A percentile compares a stretch with the other conserved stretches of the same genome.
Evolutionary conservation across 495 filamentous ascomycete species (phyloP).

Genomic region (Aspergillus nidulans): DNA sequence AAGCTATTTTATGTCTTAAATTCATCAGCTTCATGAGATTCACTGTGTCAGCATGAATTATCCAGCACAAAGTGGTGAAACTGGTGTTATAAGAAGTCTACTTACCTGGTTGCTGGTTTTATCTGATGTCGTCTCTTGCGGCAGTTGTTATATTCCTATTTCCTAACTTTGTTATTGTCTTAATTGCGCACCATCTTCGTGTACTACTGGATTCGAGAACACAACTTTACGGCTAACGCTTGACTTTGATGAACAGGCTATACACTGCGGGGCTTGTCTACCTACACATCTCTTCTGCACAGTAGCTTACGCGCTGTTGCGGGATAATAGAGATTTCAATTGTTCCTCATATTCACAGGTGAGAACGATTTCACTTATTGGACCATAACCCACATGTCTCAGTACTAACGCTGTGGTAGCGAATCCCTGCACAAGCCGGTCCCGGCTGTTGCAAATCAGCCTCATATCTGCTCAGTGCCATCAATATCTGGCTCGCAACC

Average conservation of each 20-base stretch:
- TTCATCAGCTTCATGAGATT: not conserved
- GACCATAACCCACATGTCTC: not conserved
- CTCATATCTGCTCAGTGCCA: not conserved
- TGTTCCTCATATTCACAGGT: not conserved
- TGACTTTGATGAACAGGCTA: not conserved
- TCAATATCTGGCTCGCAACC: not conserved
- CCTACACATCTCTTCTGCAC: not conserved
- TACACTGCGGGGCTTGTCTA: not conserved
- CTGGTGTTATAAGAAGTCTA: not conserved
- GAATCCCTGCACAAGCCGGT: not conserved
- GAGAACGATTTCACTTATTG: not conserved
- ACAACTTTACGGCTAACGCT: slow-evolving; percentile 1
- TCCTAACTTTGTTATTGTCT: not conserved
- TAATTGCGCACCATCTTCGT: not conserved
- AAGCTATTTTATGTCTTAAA: not conserved
- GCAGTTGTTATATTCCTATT: not conserved
- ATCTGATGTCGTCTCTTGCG: not conserved
- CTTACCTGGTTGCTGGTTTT: not conserved
- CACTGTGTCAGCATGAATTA: not conserved
- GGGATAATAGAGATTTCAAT: slow-evolving; percentile 1
- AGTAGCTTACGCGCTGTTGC: not conserved
- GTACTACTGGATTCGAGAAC: not conserved
- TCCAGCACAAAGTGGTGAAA: not conserved
- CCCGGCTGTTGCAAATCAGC: not conserved
- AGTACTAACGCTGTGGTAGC: not conserved